Evolutionary conservation across 768 basidiomycete species (phyloP).

Genomic region (Collybia sp.): DNA sequence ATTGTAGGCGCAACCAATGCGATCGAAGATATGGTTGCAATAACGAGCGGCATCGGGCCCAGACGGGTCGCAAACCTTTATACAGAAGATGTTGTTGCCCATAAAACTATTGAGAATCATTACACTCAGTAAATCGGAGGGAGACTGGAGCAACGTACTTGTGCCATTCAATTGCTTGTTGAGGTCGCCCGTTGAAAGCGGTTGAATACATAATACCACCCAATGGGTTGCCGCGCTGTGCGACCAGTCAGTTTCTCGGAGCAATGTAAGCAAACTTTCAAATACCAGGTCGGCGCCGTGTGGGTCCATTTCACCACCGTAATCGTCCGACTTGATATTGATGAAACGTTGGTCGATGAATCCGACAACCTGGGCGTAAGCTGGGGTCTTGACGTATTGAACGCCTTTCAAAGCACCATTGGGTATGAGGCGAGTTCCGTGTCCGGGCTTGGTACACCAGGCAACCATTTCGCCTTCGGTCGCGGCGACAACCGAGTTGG

Average conservation of each 20-base stretch:
- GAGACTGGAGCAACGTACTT: slow-evolving; percentile 29
- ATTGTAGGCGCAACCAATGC: slow-evolving; percentile 58
- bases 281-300: slow-evolving; percentile 59
- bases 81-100: slow-evolving; percentile 46
- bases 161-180: slow-evolving; percentile 56
- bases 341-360: slow-evolving; percentile 58
- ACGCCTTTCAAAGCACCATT: slow-evolving; percentile 56
- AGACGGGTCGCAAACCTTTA: slow-evolving; percentile 56
- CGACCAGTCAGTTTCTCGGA: neutral
- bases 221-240: slow-evolving; percentile 10
- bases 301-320: slow-evolving; percentile 75
- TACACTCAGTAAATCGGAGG: neutral
- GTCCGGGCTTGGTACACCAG: slow-evolving; percentile 70
- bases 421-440: slow-evolving; percentile 75
- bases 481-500: slow-evolving; percentile 52
- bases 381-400: slow-evolving; percentile 56
- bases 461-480: slow-evolving; percentile 70
- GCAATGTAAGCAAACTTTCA: neutral
- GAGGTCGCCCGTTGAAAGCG: slow-evolving; percentile 17
- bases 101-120: slow-evolving; percentile 39
- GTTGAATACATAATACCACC: slow-evolving; percentile 15
- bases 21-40: slow-evolving; percentile 63
- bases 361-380: slow-evolving; percentile 59
- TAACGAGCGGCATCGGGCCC: slow-evolving; percentile 34
- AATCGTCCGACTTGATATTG: slow-evolving; percentile 48